phyloP scores from a whole-genome alignment of 495 filamentous ascomycete species.

The Tricharina praecox region DNA sequence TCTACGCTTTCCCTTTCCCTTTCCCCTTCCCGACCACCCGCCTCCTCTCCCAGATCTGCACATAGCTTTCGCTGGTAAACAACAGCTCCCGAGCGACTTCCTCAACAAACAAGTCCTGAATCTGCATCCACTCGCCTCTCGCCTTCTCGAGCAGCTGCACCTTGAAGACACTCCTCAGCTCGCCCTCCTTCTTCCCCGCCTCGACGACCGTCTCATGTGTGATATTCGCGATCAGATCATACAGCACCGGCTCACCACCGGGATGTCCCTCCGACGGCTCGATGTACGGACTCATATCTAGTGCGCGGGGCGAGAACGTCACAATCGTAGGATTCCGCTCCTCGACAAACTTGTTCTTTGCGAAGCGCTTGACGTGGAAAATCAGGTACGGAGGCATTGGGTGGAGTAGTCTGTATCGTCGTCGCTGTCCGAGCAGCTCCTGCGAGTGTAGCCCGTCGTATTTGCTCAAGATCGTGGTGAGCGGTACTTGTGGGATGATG shows the following conservation, averaged over 20 bases:
- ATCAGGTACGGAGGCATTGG: constrained; percentile 82
- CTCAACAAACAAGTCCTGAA: constrained; percentile 89
- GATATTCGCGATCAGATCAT: constrained; percentile 92
- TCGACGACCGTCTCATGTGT: constrained; percentile 73
- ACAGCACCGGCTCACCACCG: constrained; percentile 73
- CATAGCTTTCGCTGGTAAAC: constrained; percentile 79
- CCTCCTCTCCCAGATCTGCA: constrained; percentile 93
- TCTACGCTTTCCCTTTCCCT: constrained; percentile 29
- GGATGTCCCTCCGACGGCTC: constrained; percentile 42
- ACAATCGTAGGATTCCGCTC: constrained; percentile 98
- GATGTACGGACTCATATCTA: constrained; percentile 81
- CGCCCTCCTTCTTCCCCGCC: constrained; percentile 29
- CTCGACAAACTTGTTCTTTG: constrained; percentile 80
- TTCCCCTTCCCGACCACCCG: constrained; percentile 33
- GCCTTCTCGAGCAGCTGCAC: constrained; percentile 45
- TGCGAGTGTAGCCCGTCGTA: constrained; percentile 83
- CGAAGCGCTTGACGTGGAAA: constrained; percentile 96
- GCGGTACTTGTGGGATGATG: constrained; percentile 79
- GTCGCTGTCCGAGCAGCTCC: constrained; percentile 69
- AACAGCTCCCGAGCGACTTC: constrained; percentile 67
- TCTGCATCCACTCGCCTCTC: constrained; percentile 65
- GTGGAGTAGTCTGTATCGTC: constrained; percentile 78
- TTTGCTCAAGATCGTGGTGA: constrained; percentile 77
- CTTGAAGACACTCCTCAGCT: constrained; percentile 71
- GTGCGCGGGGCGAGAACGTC: constrained; percentile 65